Evolutionary conservation across 441 rosid genomes (phyloP).

Genomic region (Adansonia gregorii): DNA sequence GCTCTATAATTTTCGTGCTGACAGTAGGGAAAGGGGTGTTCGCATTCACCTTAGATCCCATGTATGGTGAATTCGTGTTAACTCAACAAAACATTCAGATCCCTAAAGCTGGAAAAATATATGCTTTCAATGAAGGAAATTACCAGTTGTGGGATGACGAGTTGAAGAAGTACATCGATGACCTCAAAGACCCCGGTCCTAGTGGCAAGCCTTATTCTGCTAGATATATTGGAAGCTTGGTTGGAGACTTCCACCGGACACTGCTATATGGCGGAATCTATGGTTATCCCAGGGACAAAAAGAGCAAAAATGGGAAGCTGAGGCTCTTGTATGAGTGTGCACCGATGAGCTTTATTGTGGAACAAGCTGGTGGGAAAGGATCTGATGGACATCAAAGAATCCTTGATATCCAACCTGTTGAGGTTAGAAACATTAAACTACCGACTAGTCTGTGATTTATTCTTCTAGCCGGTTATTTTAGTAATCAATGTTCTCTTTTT

Average conservation of each 20-base stretch:
- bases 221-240: conserved; percentile 89
- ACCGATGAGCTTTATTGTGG: conserved; percentile 94
- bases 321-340: conserved; percentile 93
- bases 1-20: conserved; percentile 83
- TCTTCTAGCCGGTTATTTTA: not conserved
- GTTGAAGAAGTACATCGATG: conserved; percentile 84
- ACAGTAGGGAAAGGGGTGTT: conserved; percentile 83
- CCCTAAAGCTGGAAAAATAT: conserved; percentile 83
- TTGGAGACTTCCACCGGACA: conserved; percentile 92
- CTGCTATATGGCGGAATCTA: conserved; percentile 87
- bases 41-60: conserved; percentile 85
- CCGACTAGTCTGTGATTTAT: not conserved
- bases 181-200: conserved; percentile 88
- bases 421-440: conserved; percentile 46
- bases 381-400: conserved; percentile 86
- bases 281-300: conserved; percentile 88
- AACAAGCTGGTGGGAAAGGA: conserved; percentile 97
- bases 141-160: conserved; percentile 90
- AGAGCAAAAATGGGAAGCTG: conserved; percentile 92
- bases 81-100: conserved; percentile 83
- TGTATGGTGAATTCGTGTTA: conserved; percentile 88
- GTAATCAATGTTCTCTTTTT: not conserved
- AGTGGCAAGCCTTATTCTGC: conserved; percentile 90
- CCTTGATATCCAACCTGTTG: conserved; percentile 76
- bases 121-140: conserved; percentile 92